Conservation (phyloP, 768 basidiomycete genomes). For the Lactarius sp. region DNA sequence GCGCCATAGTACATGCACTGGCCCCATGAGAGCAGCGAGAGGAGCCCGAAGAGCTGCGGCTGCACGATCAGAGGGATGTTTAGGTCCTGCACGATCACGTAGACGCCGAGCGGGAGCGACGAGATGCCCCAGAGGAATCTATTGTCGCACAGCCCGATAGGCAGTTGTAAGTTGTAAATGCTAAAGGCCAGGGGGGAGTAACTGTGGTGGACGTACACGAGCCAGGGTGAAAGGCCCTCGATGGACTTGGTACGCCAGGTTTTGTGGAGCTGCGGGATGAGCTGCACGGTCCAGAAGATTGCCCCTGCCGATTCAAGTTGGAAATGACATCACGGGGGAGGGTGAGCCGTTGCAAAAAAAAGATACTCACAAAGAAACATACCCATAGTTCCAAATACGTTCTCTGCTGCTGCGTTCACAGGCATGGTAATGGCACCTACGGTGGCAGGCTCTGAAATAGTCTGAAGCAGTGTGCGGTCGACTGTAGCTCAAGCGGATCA, state of each 20-base stretch:
- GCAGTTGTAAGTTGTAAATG: too few species aligned
- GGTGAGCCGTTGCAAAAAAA: conserved; percentile 37
- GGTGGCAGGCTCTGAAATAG: not conserved
- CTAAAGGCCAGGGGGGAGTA: not conserved
- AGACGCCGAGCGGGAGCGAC: conserved; percentile 60
- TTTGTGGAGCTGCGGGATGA: conserved; percentile 72
- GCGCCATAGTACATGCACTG: conserved; percentile 70
- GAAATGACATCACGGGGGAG: conserved; percentile 16
- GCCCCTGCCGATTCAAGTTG: conserved; percentile 41
- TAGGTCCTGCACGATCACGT: conserved; percentile 56
- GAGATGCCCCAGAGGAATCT: conserved; percentile 55
- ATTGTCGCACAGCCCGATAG: conserved; percentile 25
- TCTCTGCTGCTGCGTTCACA: conserved; percentile 52
- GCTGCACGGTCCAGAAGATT: conserved; percentile 59
- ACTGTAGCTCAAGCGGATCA: too few species aligned
- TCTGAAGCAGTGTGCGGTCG: too few species aligned
- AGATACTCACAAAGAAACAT: conserved; percentile 16
- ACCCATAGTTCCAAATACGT: conserved; percentile 68
- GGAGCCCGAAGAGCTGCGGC: conserved; percentile 57
- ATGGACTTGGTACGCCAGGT: conserved; percentile 63
- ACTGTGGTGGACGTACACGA: conserved; percentile 45
- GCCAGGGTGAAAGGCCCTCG: conserved; percentile 59
- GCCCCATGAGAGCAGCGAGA: conserved; percentile 58
- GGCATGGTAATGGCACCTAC: conserved; percentile 33
- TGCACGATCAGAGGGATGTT: conserved; percentile 71